A percentile compares a stretch with the other conserved stretches of the same genome.
Conservation (phyloP, 306 rosid species). For the Ammopiptanthus mongolicus region DNA sequence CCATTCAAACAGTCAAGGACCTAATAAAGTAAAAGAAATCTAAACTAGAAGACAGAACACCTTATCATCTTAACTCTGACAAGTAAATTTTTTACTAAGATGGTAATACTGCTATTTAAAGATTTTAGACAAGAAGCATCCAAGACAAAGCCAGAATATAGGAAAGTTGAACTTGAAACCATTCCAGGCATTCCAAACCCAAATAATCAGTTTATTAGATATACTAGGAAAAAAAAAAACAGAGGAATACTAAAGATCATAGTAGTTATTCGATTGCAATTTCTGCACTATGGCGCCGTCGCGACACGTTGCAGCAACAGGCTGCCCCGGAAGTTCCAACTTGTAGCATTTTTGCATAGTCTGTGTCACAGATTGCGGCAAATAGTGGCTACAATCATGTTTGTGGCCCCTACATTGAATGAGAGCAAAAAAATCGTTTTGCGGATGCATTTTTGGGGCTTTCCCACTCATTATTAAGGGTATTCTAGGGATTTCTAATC, state of each 20-base stretch:
- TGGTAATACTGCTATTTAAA: not conserved
- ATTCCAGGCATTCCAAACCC: not conserved
- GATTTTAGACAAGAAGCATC: not conserved
- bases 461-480: not conserved
- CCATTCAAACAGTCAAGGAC: not conserved
- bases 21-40: conserved; percentile 1
- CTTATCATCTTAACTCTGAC: not conserved
- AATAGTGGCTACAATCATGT: not conserved
- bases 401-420: not conserved
- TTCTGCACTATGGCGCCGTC: not conserved
- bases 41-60: not conserved
- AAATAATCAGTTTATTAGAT: not conserved
- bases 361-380: not conserved
- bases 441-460: not conserved
- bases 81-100: not conserved
- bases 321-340: not conserved
- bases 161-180: not conserved
- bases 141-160: not conserved
- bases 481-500: too few species aligned
- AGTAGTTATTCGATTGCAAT: not conserved
- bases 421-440: not conserved
- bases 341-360: too few species aligned
- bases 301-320: not conserved
- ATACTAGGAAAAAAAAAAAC: not conserved
- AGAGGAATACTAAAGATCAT: not conserved